phyloP scores from a whole-genome alignment of 257 asterid species.

The Ballota nigra region DNA sequence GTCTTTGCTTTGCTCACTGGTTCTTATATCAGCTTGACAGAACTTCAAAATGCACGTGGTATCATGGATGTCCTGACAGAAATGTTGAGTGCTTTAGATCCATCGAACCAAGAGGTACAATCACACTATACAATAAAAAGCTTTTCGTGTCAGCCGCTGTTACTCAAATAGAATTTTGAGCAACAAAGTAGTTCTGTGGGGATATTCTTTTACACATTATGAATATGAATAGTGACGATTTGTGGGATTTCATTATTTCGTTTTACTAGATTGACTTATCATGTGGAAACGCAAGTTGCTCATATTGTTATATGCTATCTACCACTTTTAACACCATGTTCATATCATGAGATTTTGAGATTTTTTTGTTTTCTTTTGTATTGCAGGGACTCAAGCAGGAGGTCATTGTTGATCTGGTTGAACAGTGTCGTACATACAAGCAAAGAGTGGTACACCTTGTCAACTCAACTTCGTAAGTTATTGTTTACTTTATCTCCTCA shows the following conservation, averaged over 20 bases:
- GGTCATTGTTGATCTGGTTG: constrained; percentile 96
- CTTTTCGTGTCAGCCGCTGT: not conserved
- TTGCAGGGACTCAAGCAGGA: constrained; percentile 90
- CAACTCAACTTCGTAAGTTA: constrained; percentile 95
- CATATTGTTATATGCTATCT: not conserved
- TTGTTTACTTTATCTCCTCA: constrained; percentile 21
- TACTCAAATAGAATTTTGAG: constrained; percentile 16
- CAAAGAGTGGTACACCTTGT: constrained; percentile 98
- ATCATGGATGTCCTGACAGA: constrained; percentile 97
- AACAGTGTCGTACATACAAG: constrained; percentile 93
- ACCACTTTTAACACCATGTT: not conserved
- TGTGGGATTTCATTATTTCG: not conserved
- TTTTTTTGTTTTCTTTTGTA: constrained; percentile 3
- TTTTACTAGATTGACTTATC: constrained; percentile 7
- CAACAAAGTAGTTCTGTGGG: too few species aligned
- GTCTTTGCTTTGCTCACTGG: constrained; percentile 3
- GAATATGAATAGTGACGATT: constrained; percentile 2
- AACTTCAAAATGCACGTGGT: constrained; percentile 97
- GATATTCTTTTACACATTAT: not conserved
- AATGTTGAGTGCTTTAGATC: constrained; percentile 95
- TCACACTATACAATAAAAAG: constrained; percentile 4
- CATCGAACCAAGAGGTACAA: constrained; percentile 84
- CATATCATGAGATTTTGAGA: not conserved
- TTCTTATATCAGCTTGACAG: constrained; percentile 62
- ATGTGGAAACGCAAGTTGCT: constrained; percentile 1